Conservation (phyloP, 805 yeast species). For the Wickerhamiella nectarea region DNA sequence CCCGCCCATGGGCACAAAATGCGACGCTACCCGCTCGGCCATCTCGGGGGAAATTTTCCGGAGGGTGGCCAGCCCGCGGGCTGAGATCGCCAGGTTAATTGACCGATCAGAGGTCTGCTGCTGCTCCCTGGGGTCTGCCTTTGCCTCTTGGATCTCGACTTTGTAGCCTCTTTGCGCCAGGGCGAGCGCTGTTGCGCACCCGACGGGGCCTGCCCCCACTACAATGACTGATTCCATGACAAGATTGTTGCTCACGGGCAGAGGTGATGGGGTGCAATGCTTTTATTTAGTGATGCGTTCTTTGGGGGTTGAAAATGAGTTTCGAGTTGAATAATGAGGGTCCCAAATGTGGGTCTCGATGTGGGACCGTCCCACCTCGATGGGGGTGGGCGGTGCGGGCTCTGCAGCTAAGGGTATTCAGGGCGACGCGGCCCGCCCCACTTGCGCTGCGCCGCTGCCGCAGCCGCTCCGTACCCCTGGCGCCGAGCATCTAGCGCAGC, state of each 20-base stretch:
- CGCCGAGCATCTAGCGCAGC: too few species aligned
- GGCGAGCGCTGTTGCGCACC: conserved; percentile 73
- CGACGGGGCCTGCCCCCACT: conserved; percentile 87
- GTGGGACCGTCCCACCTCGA: too few species aligned
- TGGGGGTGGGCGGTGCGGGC: too few species aligned
- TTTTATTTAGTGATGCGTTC: too few species aligned
- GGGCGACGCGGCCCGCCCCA: too few species aligned
- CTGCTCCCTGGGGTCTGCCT: conserved; percentile 50
- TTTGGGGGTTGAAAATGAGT: too few species aligned
- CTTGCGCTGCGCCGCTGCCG: too few species aligned
- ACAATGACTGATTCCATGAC: conserved; percentile 24
- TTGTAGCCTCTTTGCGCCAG: conserved; percentile 55
- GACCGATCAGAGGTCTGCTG: conserved; percentile 30
- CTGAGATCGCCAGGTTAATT: conserved; percentile 79
- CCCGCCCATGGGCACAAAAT: conserved; percentile 74
- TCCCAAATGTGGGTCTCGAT: too few species aligned
- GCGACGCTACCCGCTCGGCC: conserved; percentile 40
- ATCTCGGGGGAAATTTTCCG: conserved; percentile 45
- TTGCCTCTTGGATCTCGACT: conserved; percentile 58
- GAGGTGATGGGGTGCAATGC: too few species aligned
- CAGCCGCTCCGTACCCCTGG: too few species aligned
- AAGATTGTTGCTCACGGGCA: not conserved
- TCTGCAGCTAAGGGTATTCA: too few species aligned
- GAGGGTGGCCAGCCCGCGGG: conserved; percentile 66
- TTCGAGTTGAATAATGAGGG: too few species aligned